Percentiles rank a stretch among this genome's conserved stretches.
Evolutionary conservation across 805 yeast species (phyloP).

Genomic region (Lachancea dasiensis): DNA sequence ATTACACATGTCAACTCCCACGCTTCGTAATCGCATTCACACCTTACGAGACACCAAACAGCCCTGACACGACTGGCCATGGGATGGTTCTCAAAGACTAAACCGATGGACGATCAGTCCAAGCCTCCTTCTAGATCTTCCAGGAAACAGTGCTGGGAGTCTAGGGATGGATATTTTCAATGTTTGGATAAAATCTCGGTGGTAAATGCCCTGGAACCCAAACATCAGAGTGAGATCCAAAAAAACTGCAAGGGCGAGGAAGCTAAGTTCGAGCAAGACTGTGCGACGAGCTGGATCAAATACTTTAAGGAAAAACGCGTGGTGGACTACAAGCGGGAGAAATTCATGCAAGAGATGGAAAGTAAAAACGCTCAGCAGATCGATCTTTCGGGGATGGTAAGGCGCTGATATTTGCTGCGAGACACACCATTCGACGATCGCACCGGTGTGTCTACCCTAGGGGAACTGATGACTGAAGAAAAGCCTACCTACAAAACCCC

Average conservation of each 20-base stretch:
- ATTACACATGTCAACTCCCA: too few relatives aligned
- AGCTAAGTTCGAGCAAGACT: constrained; percentile 58
- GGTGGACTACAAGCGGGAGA: constrained; percentile 63
- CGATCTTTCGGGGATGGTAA: constrained; percentile 8
- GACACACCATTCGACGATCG: too few relatives aligned
- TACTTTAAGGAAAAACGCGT: constrained; percentile 89
- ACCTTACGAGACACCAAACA: too few relatives aligned
- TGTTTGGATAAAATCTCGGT: constrained; percentile 69
- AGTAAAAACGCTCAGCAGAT: constrained; percentile 31
- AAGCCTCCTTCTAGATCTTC: constrained; percentile 41
- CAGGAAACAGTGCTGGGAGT: constrained; percentile 82
- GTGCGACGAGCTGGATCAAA: constrained; percentile 82
- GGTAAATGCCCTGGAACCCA: constrained; percentile 61
- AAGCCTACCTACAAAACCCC: too few relatives aligned
- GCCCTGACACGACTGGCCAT: too few relatives aligned
- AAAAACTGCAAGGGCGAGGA: constrained; percentile 53
- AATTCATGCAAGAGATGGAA: constrained; percentile 63
- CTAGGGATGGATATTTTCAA: constrained; percentile 69
- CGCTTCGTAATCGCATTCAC: too few relatives aligned
- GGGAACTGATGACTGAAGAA: too few relatives aligned
- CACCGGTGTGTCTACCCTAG: too few relatives aligned
- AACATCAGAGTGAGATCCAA: constrained; percentile 41
- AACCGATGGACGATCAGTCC: constrained; percentile 13
- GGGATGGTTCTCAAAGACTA: constrained; percentile 14
- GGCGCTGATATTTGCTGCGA: neutral